Percentiles rank a stretch among this genome's conserved stretches.
Evolutionary conservation across 2,329 filamentous ascomycete genomes (phyloP).

Genomic region (Xylariaceae sp.): DNA sequence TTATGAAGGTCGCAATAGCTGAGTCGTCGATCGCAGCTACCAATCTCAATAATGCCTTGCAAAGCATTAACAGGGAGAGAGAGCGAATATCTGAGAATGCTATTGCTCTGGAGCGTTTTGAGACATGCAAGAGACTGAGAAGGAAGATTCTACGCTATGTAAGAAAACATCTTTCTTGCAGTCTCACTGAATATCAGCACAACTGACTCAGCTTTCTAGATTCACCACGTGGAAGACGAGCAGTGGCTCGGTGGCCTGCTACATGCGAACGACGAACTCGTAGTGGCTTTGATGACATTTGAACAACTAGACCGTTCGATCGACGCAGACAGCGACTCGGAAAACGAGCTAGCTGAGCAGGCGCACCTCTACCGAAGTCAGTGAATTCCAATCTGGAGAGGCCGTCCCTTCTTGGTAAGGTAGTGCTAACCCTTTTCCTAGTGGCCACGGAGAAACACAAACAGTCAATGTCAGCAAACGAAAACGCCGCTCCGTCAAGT

Average conservation of each 20-base stretch:
- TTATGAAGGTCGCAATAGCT: slow-evolving; percentile 83
- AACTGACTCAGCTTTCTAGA: slow-evolving; percentile 41
- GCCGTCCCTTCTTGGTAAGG: slow-evolving; percentile 2
- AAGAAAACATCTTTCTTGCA: slow-evolving; percentile 25
- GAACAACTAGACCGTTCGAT: slow-evolving; percentile 88
- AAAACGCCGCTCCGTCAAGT: slow-evolving; percentile 27
- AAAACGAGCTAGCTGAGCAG: slow-evolving; percentile 62
- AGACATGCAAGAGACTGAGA: slow-evolving; percentile 78
- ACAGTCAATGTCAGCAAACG: slow-evolving; percentile 39
- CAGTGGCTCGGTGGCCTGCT: slow-evolving; percentile 88
- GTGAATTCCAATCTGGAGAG: slow-evolving; percentile 14
- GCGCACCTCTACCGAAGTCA: slow-evolving; percentile 59
- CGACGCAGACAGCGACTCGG: slow-evolving; percentile 66
- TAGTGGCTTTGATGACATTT: slow-evolving; percentile 86
- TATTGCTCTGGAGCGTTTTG: slow-evolving; percentile 70
- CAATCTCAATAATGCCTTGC: slow-evolving; percentile 80
- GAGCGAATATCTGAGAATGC: slow-evolving; percentile 83
- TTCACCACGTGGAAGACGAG: slow-evolving; percentile 84
- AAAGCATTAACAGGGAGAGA: slow-evolving; percentile 83
- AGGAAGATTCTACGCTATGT: slow-evolving; percentile 81
- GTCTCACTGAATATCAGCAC: neutral
- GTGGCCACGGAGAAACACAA: slow-evolving; percentile 51
- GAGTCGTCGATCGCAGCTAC: slow-evolving; percentile 86
- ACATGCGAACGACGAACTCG: slow-evolving; percentile 93
- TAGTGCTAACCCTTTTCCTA: slow-evolving; percentile 27